These are phyloP conservation scores for Ceratocystis destructans DNA, from an alignment of 2,329 filamentous ascomycete genomes.

Conservation along the genomic window DNA sequence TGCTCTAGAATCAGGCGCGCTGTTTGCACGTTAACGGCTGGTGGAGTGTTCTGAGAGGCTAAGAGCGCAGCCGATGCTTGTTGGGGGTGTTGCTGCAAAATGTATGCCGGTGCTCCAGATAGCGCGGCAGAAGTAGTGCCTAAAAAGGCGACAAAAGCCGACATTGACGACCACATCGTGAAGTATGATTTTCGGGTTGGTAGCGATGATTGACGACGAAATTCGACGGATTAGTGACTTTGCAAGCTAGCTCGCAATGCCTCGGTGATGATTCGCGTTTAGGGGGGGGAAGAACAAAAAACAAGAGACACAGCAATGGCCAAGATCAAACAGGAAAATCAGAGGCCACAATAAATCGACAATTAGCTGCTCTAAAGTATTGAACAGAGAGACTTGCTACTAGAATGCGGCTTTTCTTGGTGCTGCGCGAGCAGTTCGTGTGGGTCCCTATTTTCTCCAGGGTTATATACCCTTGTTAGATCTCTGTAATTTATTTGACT, in stretches of 20 bases:
- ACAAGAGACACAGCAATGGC: neutral
- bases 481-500: neutral
- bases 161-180: slow-evolving; percentile 14
- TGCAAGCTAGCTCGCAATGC: neutral
- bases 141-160: slow-evolving; percentile 16
- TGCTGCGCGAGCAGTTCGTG: neutral
- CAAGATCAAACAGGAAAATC: neutral
- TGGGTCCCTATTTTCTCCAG: neutral
- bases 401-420: slow-evolving; percentile 12
- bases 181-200: neutral
- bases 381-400: neutral
- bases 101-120: slow-evolving; percentile 15
- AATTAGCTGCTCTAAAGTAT: neutral
- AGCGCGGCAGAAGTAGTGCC: slow-evolving; percentile 12
- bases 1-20: slow-evolving; percentile 18
- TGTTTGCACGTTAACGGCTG: slow-evolving; percentile 13
- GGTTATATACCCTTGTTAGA: neutral
- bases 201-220: neutral
- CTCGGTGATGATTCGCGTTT: neutral
- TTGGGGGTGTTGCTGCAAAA: slow-evolving; percentile 8
- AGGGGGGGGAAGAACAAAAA: neutral
- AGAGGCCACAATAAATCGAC: neutral
- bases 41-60: neutral
- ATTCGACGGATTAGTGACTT: neutral
- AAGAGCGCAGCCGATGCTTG: neutral